Evolutionary conservation across 1,284 basidiomycete genomes (phyloP).

Genomic region (Agaricales sp.): DNA sequence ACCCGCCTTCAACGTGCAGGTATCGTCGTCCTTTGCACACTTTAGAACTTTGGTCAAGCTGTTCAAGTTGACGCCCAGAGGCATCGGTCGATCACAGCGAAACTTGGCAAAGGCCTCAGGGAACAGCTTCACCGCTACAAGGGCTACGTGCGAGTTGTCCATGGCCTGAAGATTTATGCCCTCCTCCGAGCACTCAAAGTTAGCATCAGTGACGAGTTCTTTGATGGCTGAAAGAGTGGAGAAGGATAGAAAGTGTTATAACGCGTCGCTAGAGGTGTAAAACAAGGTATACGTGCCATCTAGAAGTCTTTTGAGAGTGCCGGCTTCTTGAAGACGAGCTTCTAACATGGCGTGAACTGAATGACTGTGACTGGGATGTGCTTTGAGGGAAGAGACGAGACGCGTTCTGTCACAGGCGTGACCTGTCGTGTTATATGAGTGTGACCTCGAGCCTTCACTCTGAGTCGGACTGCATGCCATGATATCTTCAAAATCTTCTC

Average conservation of each 20-base stretch:
- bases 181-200: slow-evolving; percentile 96
- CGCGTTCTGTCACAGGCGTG: not conserved
- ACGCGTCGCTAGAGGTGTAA: slow-evolving; percentile 3
- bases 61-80: slow-evolving; percentile 83
- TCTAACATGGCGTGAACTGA: slow-evolving; percentile 81
- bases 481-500: no score
- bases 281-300: slow-evolving; percentile 50
- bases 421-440: no score
- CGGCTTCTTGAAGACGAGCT: slow-evolving; percentile 79
- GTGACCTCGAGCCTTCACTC: not conserved
- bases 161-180: slow-evolving; percentile 95
- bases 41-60: slow-evolving; percentile 94
- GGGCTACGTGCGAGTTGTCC: slow-evolving; percentile 99
- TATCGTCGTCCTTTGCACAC: slow-evolving; percentile 95
- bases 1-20: slow-evolving; percentile 83
- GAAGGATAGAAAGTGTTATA: slow-evolving; percentile 8
- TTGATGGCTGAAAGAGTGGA: slow-evolving; percentile 67
- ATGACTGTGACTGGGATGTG: slow-evolving; percentile 2
- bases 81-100: slow-evolving; percentile 95
- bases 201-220: slow-evolving; percentile 95
- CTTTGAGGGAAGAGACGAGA: not conserved
- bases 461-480: no score
- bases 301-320: slow-evolving; percentile 77
- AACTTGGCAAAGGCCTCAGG: slow-evolving; percentile 79
- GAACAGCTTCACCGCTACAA: slow-evolving; percentile 78